Conservation (phyloP, 768 basidiomycete genomes). For the Hericium alpestre region DNA sequence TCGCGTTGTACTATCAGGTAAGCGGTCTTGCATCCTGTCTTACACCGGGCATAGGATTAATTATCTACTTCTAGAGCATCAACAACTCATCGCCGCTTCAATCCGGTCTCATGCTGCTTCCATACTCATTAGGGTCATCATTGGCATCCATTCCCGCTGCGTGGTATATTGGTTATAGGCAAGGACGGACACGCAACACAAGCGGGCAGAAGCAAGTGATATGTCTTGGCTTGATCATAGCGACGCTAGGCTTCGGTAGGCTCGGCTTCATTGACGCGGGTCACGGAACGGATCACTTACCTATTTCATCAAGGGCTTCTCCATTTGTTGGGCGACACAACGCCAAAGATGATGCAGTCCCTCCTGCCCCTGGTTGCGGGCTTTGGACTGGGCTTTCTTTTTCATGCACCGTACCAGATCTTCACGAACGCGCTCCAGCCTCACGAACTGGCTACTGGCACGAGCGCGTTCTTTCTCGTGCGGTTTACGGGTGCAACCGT, state of each 20-base stretch:
- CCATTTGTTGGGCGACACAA: constrained; percentile 45
- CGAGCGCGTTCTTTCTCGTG: constrained; percentile 80
- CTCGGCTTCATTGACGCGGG: constrained; percentile 1
- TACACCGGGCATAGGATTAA: neutral
- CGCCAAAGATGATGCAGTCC: constrained; percentile 34
- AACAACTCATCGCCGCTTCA: constrained; percentile 59
- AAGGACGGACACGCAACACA: constrained; percentile 43
- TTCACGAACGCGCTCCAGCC: constrained; percentile 58
- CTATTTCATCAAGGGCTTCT: constrained; percentile 44
- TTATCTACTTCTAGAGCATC: constrained; percentile 39
- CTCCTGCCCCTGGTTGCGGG: constrained; percentile 65
- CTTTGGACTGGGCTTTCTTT: constrained; percentile 71
- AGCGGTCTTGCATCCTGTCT: constrained; percentile 4
- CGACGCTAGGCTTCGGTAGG: constrained; percentile 67
- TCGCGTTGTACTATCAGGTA: constrained; percentile 78
- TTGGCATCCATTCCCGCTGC: constrained; percentile 78
- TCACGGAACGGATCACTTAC: neutral
- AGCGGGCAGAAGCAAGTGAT: constrained; percentile 59
- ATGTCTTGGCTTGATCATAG: constrained; percentile 48
- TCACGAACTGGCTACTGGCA: constrained; percentile 63
- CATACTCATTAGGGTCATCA: constrained; percentile 79
- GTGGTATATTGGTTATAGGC: constrained; percentile 69
- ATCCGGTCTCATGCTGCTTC: constrained; percentile 66
- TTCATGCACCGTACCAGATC: constrained; percentile 78
- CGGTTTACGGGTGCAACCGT: constrained; percentile 80